Conservation (phyloP, 2,329 filamentous ascomycete species). For the Alternaria triticina region DNA sequence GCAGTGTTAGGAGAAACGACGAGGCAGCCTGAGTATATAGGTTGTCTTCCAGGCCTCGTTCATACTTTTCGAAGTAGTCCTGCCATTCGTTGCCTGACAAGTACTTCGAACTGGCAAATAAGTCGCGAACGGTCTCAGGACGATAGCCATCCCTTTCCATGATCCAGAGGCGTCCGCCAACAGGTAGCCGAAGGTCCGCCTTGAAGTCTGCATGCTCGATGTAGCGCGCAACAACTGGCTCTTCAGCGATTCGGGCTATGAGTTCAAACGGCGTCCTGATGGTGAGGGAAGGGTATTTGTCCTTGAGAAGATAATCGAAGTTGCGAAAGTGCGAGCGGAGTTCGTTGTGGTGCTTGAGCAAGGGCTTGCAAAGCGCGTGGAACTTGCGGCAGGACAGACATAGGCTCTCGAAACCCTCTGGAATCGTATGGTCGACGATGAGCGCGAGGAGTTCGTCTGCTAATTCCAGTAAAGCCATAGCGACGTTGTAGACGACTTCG, state of each 20-base stretch:
- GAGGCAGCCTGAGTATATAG: background rate
- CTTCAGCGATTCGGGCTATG: conserved; percentile 18
- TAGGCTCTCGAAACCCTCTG: conserved; percentile 18
- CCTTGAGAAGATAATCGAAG: conserved; percentile 13
- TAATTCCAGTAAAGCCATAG: background rate
- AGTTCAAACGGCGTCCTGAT: conserved; percentile 19
- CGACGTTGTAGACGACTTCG: background rate
- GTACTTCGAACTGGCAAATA: conserved; percentile 20
- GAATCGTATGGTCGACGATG: background rate
- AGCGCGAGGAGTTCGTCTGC: background rate
- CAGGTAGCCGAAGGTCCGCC: conserved; percentile 11
- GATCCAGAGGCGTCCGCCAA: conserved; percentile 8
- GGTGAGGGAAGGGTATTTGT: conserved; percentile 4
- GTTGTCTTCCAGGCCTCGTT: background rate
- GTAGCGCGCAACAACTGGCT: conserved; percentile 22
- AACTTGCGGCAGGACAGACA: conserved; percentile 15
- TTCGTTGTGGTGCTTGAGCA: conserved; percentile 17
- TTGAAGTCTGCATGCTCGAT: conserved; percentile 18
- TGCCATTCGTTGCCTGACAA: background rate
- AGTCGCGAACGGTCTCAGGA: conserved; percentile 19
- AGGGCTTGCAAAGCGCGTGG: conserved; percentile 19
- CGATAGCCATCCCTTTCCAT: conserved; percentile 21
- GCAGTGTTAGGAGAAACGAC: background rate
- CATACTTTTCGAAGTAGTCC: background rate
- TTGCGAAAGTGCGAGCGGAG: conserved; percentile 18